These are phyloP conservation scores for Psophocarpus tetragonolobus DNA, from an alignment of 306 rosid species.

Conservation along the genomic window DNA sequence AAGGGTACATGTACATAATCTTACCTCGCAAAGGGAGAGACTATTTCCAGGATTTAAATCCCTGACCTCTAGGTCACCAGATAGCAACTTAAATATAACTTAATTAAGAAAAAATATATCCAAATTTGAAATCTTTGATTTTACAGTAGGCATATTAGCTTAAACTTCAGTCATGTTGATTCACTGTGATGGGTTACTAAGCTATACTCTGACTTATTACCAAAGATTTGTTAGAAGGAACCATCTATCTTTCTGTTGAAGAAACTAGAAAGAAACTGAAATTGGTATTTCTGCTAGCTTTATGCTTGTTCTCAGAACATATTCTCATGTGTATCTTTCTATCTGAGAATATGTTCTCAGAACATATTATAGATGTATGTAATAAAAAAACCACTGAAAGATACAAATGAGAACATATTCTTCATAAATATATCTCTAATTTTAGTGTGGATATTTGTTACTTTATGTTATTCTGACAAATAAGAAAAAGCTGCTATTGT, in stretches of 20 bases:
- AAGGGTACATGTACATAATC: neutral
- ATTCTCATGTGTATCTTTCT: no score
- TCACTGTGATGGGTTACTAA: neutral
- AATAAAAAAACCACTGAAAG: conserved; percentile 7
- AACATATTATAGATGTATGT: conserved; percentile 4
- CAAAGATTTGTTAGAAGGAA: neutral
- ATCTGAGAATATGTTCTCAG: neutral
- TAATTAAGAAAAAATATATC: neutral
- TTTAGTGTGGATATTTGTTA: conserved; percentile 2
- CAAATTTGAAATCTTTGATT: conserved; percentile 1
- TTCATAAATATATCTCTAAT: conserved; percentile 7
- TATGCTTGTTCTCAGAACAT: conserved; percentile 9
- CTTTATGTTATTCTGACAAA: conserved; percentile 2
- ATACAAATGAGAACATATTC: neutral
- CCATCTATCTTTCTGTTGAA: neutral
- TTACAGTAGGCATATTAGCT: neutral
- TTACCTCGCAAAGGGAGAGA: neutral
- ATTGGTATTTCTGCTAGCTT: conserved; percentile 6
- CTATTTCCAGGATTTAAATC: neutral
- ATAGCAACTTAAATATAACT: neutral
- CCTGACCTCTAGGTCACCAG: neutral
- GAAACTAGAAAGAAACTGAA: conserved; percentile 10
- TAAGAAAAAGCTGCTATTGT: neutral
- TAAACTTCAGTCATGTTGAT: conserved; percentile 18
- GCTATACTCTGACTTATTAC: neutral